Evolutionary conservation across 805 yeast genomes (phyloP).

Genomic region (Yarrowia bubula): DNA sequence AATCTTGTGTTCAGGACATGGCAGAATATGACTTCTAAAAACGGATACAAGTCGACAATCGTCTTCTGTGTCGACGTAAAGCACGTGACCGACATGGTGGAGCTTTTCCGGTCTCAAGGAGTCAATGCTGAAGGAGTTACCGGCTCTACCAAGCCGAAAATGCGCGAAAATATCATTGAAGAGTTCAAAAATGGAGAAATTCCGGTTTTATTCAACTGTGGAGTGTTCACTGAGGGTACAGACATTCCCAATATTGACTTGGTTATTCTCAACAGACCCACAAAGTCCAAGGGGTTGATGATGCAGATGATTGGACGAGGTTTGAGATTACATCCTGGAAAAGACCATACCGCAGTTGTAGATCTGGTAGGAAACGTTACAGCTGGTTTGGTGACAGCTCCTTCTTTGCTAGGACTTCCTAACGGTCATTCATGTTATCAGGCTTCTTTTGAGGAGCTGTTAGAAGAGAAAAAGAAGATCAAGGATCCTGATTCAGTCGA

Average conservation of each 20-base stretch:
- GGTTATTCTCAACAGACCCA: slow-evolving; percentile 74
- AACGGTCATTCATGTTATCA: background rate
- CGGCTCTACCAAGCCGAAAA: slow-evolving; percentile 55
- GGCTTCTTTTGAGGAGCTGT: background rate
- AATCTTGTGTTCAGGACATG: slow-evolving; percentile 55
- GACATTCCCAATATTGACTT: slow-evolving; percentile 89
- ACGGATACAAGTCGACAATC: slow-evolving; percentile 57
- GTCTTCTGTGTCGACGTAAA: slow-evolving; percentile 73
- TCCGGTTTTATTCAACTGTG: slow-evolving; percentile 80
- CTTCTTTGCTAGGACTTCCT: slow-evolving; percentile 47
- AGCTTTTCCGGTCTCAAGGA: slow-evolving; percentile 55
- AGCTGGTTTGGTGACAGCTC: slow-evolving; percentile 53
- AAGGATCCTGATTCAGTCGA: background rate
- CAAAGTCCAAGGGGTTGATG: slow-evolving; percentile 66
- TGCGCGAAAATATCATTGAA: slow-evolving; percentile 51
- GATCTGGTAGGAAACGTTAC: slow-evolving; percentile 67
- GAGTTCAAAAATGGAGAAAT: slow-evolving; percentile 62
- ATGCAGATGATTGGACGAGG: slow-evolving; percentile 94
- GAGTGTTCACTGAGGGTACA: slow-evolving; percentile 91
- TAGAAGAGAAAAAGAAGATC: slow-evolving; percentile 1
- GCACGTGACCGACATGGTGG: slow-evolving; percentile 59
- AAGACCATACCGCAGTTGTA: slow-evolving; percentile 66
- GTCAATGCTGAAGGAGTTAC: slow-evolving; percentile 70
- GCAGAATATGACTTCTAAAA: slow-evolving; percentile 43
- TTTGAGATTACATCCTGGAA: slow-evolving; percentile 59